Evolutionary conservation across 345 rosid genomes (phyloP), one percentile per base, ranked within the genome.

Genomic region (Schrenkiella parvula): DNA sequence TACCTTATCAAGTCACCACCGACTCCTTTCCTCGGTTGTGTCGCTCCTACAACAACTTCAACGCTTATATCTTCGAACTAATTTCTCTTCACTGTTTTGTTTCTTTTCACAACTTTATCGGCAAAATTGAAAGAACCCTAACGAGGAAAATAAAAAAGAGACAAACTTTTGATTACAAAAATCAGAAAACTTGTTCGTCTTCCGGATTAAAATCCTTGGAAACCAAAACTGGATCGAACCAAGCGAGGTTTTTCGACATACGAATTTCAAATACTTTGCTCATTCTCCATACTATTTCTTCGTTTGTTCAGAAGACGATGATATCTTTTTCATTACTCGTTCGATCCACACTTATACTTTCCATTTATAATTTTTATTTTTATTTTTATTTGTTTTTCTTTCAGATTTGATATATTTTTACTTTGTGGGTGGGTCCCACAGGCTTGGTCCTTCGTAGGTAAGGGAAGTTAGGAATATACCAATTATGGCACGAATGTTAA

Each of bases 281-380:
- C 67, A 59, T 66, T 66, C 60, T 13, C n/a, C n/a, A n/a, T n/a
- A n/a, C n/a, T n/a, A 18, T 18, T 21, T 34, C 15, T 51, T 17
- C 23, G 19, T 17, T 54, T 72, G 25, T 32, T 39, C 32, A 64
- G 8, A 66, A 66, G 44, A 66, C 58, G 44, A 73, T 54, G 71
- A 64, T 67, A 51, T 51, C 64, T 74, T 58, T 48, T 75, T 67
- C 59, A 53, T 22, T 73, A 67, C 73, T 67, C 73, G 68, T 66
- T 74, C 42, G 60, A 73, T 66, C 2, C 44, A 66, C 67, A 34
- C 71, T 54, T 53, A 31, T 29, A 54, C 66, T 46, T 56, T 35
- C 10, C n/a, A n/a, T n/a, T n/a, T n/a, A n/a, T n/a, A 34, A 4
- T 54, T 63, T 46, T 19, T 12, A 3, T 35, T 59, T 59, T 47